A percentile compares a stretch with the other conserved stretches of the same genome.
These are phyloP conservation scores for Pistacia atlantica DNA, from an alignment of 345 rosid species.

Conservation along the genomic window DNA sequence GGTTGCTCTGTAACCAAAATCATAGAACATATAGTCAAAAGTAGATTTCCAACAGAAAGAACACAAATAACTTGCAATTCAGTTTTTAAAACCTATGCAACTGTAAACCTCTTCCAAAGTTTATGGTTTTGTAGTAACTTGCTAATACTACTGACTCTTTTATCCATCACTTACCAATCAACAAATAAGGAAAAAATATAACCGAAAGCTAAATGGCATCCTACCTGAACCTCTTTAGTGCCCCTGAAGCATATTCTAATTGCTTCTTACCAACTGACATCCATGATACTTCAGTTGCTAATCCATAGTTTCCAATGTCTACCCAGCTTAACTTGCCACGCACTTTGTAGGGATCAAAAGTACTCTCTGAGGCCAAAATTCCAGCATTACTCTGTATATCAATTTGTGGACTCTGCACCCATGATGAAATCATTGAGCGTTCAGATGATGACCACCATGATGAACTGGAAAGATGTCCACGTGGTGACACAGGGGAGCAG, in stretches of 20 bases:
- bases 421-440: conserved; percentile 71
- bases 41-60: background rate
- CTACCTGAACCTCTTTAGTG: conserved; percentile 85
- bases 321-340: conserved; percentile 89
- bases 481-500: conserved; percentile 73
- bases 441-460: conserved; percentile 85
- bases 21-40: background rate
- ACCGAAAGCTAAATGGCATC: background rate
- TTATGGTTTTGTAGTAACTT: background rate
- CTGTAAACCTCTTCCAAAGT: background rate
- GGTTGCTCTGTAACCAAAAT: background rate
- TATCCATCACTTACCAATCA: background rate
- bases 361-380: conserved; percentile 58
- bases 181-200: background rate
- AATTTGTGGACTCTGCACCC: conserved; percentile 73
- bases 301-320: conserved; percentile 70
- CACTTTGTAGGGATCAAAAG: conserved; percentile 78
- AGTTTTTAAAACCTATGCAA: background rate
- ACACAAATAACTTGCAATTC: background rate
- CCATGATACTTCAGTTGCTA: conserved; percentile 86
- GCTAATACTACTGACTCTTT: background rate
- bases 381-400: conserved; percentile 53
- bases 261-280: conserved; percentile 96
- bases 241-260: conserved; percentile 91
- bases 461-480: conserved; percentile 75